Percentiles rank a stretch among this genome's conserved stretches.
These are phyloP conservation scores for Penicillium antarcticum DNA, from an alignment of 495 filamentous ascomycete species.

Conservation along the genomic window DNA sequence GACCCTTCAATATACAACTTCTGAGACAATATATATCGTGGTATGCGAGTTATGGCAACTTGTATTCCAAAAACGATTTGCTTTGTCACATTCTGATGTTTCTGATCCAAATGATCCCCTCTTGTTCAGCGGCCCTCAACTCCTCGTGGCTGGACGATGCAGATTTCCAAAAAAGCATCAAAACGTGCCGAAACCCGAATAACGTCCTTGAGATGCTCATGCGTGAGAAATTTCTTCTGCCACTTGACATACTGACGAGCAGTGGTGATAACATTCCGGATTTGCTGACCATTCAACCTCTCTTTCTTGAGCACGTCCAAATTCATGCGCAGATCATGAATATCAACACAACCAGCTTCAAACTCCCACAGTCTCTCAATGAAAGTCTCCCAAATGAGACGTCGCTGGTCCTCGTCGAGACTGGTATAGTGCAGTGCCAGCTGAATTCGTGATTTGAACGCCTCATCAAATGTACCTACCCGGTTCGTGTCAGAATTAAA, in stretches of 20 bases:
- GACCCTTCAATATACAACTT: slow-evolving; percentile 17
- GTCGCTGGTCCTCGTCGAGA: slow-evolving; percentile 13
- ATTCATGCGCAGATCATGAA: slow-evolving; percentile 7
- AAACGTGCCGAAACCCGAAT: slow-evolving; percentile 14
- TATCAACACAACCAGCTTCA: not conserved
- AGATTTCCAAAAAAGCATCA: slow-evolving; percentile 6
- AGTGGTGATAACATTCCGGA: slow-evolving; percentile 26
- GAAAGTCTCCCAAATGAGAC: slow-evolving; percentile 39
- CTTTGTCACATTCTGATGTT: not conserved
- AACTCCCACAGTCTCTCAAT: slow-evolving; percentile 14
- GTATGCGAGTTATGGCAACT: not conserved
- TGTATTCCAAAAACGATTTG: not conserved
- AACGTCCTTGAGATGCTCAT: slow-evolving; percentile 17
- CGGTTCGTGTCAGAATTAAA: slow-evolving; percentile 37
- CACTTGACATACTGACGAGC: slow-evolving; percentile 17
- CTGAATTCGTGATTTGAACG: slow-evolving; percentile 50
- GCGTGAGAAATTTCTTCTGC: slow-evolving; percentile 10
- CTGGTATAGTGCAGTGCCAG: slow-evolving; percentile 37
- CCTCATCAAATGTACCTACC: slow-evolving; percentile 47
- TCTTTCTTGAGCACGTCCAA: slow-evolving; percentile 15
- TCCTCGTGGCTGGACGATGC: not conserved
- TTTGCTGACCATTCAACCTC: slow-evolving; percentile 38
- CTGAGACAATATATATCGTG: not conserved
- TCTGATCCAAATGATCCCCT: not conserved
- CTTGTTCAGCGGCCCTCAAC: not conserved